Conservation (phyloP, 495 filamentous ascomycete species). For the Geoglossum glabrum region DNA sequence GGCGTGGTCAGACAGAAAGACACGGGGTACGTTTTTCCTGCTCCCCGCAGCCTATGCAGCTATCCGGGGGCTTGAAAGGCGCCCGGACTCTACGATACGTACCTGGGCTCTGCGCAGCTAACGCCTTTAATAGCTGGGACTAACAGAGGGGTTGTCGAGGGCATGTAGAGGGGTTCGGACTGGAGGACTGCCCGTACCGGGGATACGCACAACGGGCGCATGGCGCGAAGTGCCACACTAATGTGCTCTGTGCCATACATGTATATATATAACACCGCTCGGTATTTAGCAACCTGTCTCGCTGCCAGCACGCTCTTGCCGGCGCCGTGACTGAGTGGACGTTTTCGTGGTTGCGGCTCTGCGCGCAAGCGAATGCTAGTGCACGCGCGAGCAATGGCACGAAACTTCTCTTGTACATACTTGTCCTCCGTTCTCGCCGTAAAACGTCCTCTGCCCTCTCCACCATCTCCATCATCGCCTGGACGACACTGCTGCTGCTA, state of each 20-base stretch:
- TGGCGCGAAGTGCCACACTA: neutral
- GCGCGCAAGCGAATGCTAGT: neutral
- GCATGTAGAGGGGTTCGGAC: neutral
- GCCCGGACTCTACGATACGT: neutral
- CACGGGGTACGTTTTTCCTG: conserved; percentile 49
- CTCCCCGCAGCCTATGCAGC: neutral
- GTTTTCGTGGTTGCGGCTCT: neutral
- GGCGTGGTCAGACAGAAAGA: conserved; percentile 65
- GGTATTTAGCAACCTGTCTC: neutral
- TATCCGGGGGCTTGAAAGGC: neutral
- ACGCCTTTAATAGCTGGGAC: neutral
- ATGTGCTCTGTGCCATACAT: neutral
- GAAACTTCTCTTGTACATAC: neutral
- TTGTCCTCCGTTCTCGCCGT: too few relatives aligned
- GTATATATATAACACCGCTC: neutral
- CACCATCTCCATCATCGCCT: neutral
- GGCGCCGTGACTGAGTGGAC: neutral
- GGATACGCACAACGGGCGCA: neutral
- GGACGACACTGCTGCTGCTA: too few relatives aligned
- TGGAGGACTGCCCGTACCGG: neutral
- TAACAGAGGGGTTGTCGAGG: neutral
- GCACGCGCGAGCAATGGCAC: neutral
- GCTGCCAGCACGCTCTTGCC: neutral
- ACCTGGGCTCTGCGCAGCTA: neutral
- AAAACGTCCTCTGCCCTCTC: too few relatives aligned